Evolutionary conservation across 345 rosid species (phyloP).

Genomic region (Mallotus nudiflorus): DNA sequence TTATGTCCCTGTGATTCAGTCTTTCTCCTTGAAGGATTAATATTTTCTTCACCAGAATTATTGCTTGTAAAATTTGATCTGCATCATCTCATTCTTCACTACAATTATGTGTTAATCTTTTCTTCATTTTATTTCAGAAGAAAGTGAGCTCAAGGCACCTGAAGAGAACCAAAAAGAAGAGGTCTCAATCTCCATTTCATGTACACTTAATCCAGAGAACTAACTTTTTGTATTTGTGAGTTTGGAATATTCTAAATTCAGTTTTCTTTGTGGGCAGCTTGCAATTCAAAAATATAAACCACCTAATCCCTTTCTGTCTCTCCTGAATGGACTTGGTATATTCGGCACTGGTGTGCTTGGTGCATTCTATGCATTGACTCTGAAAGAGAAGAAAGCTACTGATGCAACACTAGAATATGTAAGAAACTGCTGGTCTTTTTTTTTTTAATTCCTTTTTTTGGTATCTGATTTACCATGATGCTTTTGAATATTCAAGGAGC

Average conservation of each 20-base stretch:
- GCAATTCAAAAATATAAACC: conserved; percentile 40
- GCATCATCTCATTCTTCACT: conserved; percentile 10
- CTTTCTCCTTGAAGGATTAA: background rate
- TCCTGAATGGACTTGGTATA: conserved; percentile 77
- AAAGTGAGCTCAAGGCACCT: conserved; percentile 33
- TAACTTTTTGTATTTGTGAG: background rate
- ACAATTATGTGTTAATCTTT: conserved; percentile 24
- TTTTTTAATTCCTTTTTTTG: conserved; percentile 6
- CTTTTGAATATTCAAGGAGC: conserved; percentile 18
- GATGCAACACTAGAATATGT: conserved; percentile 65
- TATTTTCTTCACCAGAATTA: background rate
- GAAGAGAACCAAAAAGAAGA: conserved; percentile 42
- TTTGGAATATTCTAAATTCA: conserved; percentile 13
- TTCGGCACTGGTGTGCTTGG: conserved; percentile 75
- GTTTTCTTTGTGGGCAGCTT: conserved; percentile 38
- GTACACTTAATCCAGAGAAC: conserved; percentile 12
- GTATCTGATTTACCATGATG: conserved; percentile 1
- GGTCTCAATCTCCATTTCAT: conserved; percentile 46
- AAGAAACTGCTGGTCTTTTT: conserved; percentile 33
- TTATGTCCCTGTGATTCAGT: background rate
- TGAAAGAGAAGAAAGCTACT: conserved; percentile 54
- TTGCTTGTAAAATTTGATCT: background rate
- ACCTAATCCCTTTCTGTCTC: conserved; percentile 59
- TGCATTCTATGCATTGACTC: conserved; percentile 76
- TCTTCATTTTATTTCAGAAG: conserved; percentile 44